phyloP scores from a whole-genome alignment of 495 filamentous ascomycete species.

The Podospora fimiseda region DNA sequence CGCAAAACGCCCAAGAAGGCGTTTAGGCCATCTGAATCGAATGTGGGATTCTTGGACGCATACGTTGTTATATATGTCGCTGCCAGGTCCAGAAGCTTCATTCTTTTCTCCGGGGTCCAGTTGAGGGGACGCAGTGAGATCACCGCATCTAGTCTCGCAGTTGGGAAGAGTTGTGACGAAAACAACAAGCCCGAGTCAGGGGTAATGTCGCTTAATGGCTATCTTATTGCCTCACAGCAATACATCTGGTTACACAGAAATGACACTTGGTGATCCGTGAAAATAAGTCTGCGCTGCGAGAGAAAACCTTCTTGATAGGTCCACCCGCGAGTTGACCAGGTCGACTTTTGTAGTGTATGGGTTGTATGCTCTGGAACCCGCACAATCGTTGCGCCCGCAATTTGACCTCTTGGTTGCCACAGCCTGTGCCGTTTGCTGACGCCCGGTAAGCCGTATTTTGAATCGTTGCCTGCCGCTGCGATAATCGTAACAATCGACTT shows the following conservation, averaged over 20 bases:
- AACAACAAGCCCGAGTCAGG: not conserved
- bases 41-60: not conserved
- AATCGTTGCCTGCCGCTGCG: slow-evolving; percentile 23
- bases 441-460: slow-evolving; percentile 25
- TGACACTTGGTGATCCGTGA: not conserved
- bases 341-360: not conserved
- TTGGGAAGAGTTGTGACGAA: too few relatives aligned
- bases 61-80: not conserved
- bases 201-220: not conserved
- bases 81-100: too few relatives aligned
- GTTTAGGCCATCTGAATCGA: not conserved
- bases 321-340: not conserved
- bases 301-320: not conserved
- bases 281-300: not conserved
- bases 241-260: not conserved
- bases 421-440: too few relatives aligned
- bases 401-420: too few relatives aligned
- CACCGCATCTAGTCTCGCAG: too few relatives aligned
- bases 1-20: not conserved
- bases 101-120: too few relatives aligned
- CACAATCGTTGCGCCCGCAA: too few relatives aligned
- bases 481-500: slow-evolving; percentile 23
- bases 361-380: not conserved
- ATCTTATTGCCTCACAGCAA: not conserved
- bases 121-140: too few relatives aligned